Conservation (phyloP, 2,329 filamentous ascomycete genomes). For the Herpotrichia juniperi region DNA sequence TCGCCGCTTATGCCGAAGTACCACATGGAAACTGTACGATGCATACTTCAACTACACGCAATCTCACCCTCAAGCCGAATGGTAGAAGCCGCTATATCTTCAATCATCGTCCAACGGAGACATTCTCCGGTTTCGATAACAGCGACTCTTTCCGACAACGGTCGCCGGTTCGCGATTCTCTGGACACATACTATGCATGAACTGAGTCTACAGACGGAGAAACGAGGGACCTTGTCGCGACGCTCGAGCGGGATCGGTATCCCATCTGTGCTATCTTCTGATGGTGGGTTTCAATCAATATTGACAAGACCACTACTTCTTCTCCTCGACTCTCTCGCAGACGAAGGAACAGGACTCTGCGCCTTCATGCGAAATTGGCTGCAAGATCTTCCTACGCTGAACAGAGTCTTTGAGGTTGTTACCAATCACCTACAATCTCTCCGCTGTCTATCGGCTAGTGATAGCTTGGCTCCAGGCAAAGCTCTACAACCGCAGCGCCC, state of each 20-base stretch:
- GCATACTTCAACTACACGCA: constrained; percentile 84
- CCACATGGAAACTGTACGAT: constrained; percentile 89
- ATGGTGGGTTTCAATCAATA: constrained; percentile 72
- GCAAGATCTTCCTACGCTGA: constrained; percentile 63
- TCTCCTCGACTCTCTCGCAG: constrained; percentile 76
- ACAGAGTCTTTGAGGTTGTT: constrained; percentile 52
- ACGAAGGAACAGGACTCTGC: constrained; percentile 75
- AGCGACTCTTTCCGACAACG: constrained; percentile 57
- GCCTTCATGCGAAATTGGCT: constrained; percentile 84
- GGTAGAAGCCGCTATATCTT: constrained; percentile 77
- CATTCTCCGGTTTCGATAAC: background rate
- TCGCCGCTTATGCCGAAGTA: constrained; percentile 87
- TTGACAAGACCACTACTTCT: constrained; percentile 82
- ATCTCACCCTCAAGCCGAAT: constrained; percentile 71
- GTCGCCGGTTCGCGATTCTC: constrained; percentile 73
- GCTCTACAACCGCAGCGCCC: background rate
- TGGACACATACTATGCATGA: constrained; percentile 75
- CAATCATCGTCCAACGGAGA: constrained; percentile 61
- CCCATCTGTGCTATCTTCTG: constrained; percentile 29
- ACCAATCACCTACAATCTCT: constrained; percentile 38
- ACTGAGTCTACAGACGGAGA: constrained; percentile 42
- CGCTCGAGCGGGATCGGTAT: constrained; percentile 36
- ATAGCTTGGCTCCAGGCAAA: constrained; percentile 21
- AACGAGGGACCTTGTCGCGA: constrained; percentile 33
- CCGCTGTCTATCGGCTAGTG: constrained; percentile 27